Evolutionary conservation across 805 yeast species (phyloP).

Genomic region (Lachancea quebecensis): DNA sequence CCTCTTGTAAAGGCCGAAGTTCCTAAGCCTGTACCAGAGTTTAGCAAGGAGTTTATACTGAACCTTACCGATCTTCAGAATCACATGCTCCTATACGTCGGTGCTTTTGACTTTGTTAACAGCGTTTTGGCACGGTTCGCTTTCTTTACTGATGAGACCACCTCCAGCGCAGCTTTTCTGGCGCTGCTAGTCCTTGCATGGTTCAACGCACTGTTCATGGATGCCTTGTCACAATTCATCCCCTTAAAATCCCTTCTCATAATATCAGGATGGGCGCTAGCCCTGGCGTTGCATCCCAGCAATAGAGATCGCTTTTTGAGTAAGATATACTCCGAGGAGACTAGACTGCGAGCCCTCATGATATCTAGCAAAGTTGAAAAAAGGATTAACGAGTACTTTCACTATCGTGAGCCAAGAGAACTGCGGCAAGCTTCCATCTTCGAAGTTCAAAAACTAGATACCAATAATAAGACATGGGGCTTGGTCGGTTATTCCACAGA

Average conservation of each 20-base stretch:
- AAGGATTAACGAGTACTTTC: constrained; percentile 35
- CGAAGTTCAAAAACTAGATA: constrained; percentile 55
- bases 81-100: constrained; percentile 60
- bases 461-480: constrained; percentile 52
- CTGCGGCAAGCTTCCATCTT: constrained; percentile 52
- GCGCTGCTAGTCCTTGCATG: constrained; percentile 29
- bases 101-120: constrained; percentile 50
- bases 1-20: constrained; percentile 41
- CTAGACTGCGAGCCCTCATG: constrained; percentile 45
- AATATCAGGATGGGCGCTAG: constrained; percentile 43
- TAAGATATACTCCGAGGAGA: constrained; percentile 54
- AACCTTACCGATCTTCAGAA: constrained; percentile 83
- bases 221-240: constrained; percentile 22
- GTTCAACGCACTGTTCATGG: constrained; percentile 28
- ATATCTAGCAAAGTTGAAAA: constrained; percentile 45
- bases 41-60: constrained; percentile 67
- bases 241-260: constrained; percentile 37
- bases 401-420: constrained; percentile 37
- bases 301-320: constrained; percentile 42
- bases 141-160: constrained; percentile 54
- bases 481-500: constrained; percentile 51
- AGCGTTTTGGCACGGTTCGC: constrained; percentile 48
- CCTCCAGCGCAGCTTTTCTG: constrained; percentile 48
- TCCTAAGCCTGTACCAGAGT: constrained; percentile 71
- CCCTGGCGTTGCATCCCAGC: constrained; percentile 45